Evolutionary conservation across 2,329 filamentous ascomycete species (phyloP).

Genomic region (Colletotrichum sp.): DNA sequence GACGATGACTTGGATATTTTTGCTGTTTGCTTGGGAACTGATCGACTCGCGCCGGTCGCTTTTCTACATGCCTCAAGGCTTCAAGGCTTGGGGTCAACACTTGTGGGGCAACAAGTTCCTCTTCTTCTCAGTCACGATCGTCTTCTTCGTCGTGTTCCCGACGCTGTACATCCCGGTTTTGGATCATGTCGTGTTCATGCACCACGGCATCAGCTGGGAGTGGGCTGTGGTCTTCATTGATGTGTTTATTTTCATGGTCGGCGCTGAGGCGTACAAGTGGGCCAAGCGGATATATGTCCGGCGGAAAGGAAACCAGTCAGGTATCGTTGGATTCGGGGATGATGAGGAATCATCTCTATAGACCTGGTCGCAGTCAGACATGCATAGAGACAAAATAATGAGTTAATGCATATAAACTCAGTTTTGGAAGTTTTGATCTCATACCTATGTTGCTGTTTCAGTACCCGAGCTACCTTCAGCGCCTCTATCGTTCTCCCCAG

Average conservation of each 20-base stretch:
- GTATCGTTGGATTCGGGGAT: neutral
- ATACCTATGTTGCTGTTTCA: neutral
- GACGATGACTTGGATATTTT: slow-evolving; percentile 76
- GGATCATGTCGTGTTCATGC: slow-evolving; percentile 64
- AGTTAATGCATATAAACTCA: neutral
- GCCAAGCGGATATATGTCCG: slow-evolving; percentile 63
- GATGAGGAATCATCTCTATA: neutral
- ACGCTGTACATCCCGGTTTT: slow-evolving; percentile 65
- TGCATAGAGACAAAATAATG: neutral
- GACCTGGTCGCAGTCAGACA: neutral
- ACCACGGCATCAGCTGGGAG: slow-evolving; percentile 66
- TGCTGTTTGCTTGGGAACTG: slow-evolving; percentile 83
- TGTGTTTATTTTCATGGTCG: slow-evolving; percentile 61
- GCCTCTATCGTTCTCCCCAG: rapidly evolving
- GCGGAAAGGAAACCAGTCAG: slow-evolving; percentile 12
- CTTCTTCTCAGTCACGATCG: slow-evolving; percentile 65
- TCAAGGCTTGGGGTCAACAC: slow-evolving; percentile 69
- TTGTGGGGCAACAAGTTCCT: slow-evolving; percentile 77
- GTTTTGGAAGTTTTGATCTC: neutral
- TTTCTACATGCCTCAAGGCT: slow-evolving; percentile 74
- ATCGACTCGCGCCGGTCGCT: slow-evolving; percentile 74
- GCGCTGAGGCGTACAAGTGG: slow-evolving; percentile 72
- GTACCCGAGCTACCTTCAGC: neutral
- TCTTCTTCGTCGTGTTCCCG: slow-evolving; percentile 55
- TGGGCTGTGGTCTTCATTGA: slow-evolving; percentile 57